These are phyloP conservation scores for Helianthus tuberosus DNA, from an alignment of 129 eudicot species.

Conservation along the genomic window DNA sequence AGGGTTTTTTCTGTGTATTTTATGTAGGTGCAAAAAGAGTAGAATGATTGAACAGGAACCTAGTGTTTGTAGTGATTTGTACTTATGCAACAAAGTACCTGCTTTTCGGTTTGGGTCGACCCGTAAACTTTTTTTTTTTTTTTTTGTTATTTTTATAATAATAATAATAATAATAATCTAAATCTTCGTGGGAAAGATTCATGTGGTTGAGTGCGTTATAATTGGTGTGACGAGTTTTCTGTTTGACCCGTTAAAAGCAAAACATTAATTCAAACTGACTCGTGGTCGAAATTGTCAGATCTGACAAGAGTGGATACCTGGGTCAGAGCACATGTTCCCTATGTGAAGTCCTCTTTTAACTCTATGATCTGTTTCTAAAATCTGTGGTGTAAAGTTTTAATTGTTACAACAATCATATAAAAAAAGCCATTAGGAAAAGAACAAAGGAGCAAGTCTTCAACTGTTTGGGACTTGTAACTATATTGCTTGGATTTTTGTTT, in stretches of 20 bases:
- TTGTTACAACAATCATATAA: slow-evolving; percentile 41
- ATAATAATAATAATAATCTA: too few relatives aligned
- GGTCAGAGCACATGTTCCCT: slow-evolving; percentile 90
- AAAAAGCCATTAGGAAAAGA: slow-evolving; percentile 1
- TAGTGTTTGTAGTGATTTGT: too few relatives aligned
- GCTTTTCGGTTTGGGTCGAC: slow-evolving; percentile 11
- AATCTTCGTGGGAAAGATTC: too few relatives aligned
- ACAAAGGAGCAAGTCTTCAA: not conserved
- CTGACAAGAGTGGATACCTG: slow-evolving; percentile 56
- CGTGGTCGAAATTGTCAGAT: too few relatives aligned
- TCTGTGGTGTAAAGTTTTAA: slow-evolving; percentile 77
- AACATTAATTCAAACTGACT: too few relatives aligned
- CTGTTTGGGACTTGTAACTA: too few relatives aligned
- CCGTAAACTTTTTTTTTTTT: too few relatives aligned
- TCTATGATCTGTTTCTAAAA: slow-evolving; percentile 89
- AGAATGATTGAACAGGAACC: not conserved
- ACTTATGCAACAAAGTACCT: not conserved
- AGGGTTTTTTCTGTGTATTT: not conserved
- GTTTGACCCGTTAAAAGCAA: too few relatives aligned
- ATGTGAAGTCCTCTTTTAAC: slow-evolving; percentile 88
- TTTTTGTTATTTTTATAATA: too few relatives aligned
- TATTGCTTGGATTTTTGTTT: too few relatives aligned
- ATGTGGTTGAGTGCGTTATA: too few relatives aligned
- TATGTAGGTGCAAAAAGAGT: not conserved
- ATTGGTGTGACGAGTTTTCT: too few relatives aligned